A percentile compares a stretch with the other conserved stretches of the same genome.
These are phyloP conservation scores for Colletotrichum australisinense DNA, from an alignment of 2,329 filamentous ascomycete species.

Conservation along the genomic window DNA sequence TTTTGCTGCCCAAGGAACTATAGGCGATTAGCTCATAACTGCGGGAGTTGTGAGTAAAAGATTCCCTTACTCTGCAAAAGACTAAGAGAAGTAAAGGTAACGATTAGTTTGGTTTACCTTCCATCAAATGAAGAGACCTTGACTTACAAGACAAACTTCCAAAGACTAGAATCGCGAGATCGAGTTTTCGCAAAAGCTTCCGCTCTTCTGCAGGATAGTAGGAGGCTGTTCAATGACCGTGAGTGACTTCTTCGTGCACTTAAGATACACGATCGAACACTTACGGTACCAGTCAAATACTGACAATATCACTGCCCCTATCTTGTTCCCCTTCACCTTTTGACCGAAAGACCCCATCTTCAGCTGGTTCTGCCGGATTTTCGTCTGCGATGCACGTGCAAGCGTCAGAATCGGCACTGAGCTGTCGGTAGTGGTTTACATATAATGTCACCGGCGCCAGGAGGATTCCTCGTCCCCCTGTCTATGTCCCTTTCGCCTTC, in stretches of 20 bases:
- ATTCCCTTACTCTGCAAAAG: constrained; percentile 31
- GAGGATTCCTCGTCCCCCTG: not conserved
- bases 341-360: constrained; percentile 28
- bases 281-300: constrained; percentile 46
- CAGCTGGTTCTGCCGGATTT: too few species aligned
- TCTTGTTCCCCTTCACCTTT: constrained; percentile 38
- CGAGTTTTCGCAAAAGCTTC: constrained; percentile 41
- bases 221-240: constrained; percentile 35
- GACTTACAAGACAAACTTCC: constrained; percentile 39
- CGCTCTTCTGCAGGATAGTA: constrained; percentile 41
- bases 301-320: constrained; percentile 40
- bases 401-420: not conserved
- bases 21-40: not conserved
- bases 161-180: constrained; percentile 38
- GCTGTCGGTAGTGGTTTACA: not conserved
- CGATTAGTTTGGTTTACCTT: not conserved
- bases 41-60: not conserved
- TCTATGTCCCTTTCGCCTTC: not conserved
- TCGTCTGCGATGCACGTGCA: not conserved
- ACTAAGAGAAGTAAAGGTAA: not conserved
- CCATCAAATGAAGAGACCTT: not conserved
- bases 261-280: not conserved
- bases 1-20: constrained; percentile 43
- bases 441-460: constrained; percentile 10
- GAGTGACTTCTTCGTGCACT: not conserved